Evolutionary conservation across 1,139 yeast genomes (phyloP), one percentile per base, ranked within the genome.

Genomic region (Pichia sp.): DNA sequence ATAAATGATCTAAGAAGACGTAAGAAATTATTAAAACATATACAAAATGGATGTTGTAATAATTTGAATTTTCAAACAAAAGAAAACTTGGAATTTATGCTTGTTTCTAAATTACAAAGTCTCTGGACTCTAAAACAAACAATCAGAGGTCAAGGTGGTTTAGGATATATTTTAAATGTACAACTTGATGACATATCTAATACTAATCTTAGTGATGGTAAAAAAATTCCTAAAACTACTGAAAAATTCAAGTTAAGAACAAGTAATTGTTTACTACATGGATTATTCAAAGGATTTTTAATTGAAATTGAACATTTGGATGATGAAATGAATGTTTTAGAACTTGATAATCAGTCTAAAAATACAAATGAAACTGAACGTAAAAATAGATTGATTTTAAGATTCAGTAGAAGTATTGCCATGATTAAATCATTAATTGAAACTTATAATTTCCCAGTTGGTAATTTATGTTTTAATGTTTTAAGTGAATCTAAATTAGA

Each of bases 61-160:
- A 59, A 59, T 47, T 44, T 79, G 22, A 72, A 76, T 7, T 61
- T 68, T 0, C 76, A 77, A 3, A 59, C 75, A 36, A 71, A 71
- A 48, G 82, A 77, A 53, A 68, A 71, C 20, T 75, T 77, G 56
- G 82, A 78, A 53, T 56, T 55, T 46, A 63, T 82, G 47, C 62
- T 77, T 0, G 69, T 71, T 25, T 74, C 76, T 36, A 83, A 84
- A 59, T 65, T 86, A 47, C 86, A 81, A 59, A 79, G 88, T 55
- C 64, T 83, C 47, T 87, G 95, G 95, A 68, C 73, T 1, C 73
- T 79, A 47, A 70, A 86, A 51, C 95, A 86, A 63, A 71, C 78
- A n/a, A 74, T 85, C 41, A 76, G 79, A 54, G 95, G 94, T 3
- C 92, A 85, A 53, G 92, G 92, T 5, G 87, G 87, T 0, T 76